Evolutionary conservation across 192 early-diverging fungal species (phyloP).

Genomic region (Rhizophagus clarus): DNA sequence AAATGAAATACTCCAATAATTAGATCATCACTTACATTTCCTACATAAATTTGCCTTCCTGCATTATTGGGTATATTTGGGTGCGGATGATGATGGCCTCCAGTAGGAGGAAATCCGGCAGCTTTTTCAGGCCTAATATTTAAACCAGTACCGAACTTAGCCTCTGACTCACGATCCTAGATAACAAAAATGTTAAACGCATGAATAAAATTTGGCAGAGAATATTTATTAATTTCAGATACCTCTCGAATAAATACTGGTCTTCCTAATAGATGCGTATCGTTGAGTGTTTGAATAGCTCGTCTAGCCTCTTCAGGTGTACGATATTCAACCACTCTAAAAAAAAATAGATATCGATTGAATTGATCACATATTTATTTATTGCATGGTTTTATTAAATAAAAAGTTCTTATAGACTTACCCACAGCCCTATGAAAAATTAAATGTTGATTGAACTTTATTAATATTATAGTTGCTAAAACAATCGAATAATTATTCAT

Average conservation of each 20-base stretch:
- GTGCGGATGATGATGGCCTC: background rate
- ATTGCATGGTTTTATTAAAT: no score
- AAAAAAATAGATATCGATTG: background rate
- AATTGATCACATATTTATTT: background rate
- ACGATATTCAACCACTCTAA: conserved; percentile 76
- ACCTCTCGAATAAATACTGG: conserved; percentile 80
- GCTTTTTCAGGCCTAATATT: conserved; percentile 32
- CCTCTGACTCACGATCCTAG: conserved; percentile 67
- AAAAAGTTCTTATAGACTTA: background rate
- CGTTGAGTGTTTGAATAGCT: conserved; percentile 71
- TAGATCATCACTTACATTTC: conserved; percentile 56
- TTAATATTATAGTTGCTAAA: background rate
- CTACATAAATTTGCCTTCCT: conserved; percentile 62
- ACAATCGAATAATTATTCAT: background rate
- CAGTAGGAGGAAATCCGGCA: conserved; percentile 16
- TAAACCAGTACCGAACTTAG: conserved; percentile 38
- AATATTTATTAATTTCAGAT: background rate
- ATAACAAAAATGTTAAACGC: conserved; percentile 3
- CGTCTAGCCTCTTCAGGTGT: conserved; percentile 74
- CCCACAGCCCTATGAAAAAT: conserved; percentile 34
- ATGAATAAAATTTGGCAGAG: background rate
- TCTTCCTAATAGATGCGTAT: conserved; percentile 70
- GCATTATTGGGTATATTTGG: conserved; percentile 38
- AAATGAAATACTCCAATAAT: background rate
- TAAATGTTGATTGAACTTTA: background rate